Base-by-base conservation (phyloP, 139 green algal genomes). In the Chlorella sp. region DNA sequence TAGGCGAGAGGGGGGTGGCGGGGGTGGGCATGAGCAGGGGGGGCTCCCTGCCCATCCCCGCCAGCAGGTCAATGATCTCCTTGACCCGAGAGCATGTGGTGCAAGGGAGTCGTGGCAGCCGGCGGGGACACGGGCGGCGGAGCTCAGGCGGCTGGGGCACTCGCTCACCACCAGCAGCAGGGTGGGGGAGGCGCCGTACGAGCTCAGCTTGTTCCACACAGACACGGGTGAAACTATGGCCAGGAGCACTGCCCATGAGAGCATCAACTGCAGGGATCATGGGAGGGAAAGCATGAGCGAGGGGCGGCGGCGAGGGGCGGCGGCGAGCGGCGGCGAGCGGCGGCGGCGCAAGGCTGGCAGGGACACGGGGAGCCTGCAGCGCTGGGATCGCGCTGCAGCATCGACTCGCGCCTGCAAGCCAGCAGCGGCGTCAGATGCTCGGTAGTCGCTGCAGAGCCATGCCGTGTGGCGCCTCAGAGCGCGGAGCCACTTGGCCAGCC, bases 221-320 rank as follows among this genome's bases (percentile, higher is more conserved):
- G 46, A 44, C 3, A 22, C 16, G 9, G 73, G 46, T 3, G 73
- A 44, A 32, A 32, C 28, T 1, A 80, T 65, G 73, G 32, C 22
- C 46, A 80, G 73, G 32, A 80, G 46, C 44, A 64, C 73, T 46
- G 73, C 46, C 73, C 73, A 80, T 9, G 30, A 44, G 46, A 80
- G 46, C 73, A 54, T 54, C 30, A 80, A 16, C 73, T 80, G 69
- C 69, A 76, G 17, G 41, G 32, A 67, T 67, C 32, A 22, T 32
- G 11, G 16, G 20, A 22, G 60, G 60, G 20, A 22, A 67, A 22
- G 20, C 11, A 22, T 17, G 17, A 60, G 17, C 51, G 14, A 60
- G 51, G 51, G 16, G 51, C 14, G 20, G 20, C 32, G 32, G 60
- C 60, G 20, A 22, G 6, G 11, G 60, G 60, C 32, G 20, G 60